Conservation (phyloP, 2,329 filamentous ascomycete species). For the Curvularia sp. region DNA sequence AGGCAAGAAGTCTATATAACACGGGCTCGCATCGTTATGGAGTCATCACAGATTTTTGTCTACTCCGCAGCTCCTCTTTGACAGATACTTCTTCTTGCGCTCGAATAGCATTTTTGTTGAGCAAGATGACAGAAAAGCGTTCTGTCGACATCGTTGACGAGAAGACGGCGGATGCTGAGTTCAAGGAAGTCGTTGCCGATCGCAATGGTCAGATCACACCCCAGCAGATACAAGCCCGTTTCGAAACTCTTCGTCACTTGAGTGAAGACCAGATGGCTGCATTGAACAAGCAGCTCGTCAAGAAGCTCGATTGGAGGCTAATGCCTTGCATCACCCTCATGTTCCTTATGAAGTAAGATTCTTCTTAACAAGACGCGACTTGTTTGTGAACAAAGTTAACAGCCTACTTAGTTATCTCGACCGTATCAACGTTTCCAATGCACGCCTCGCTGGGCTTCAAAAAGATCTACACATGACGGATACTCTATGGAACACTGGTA, state of each 20-base stretch:
- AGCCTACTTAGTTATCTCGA: constrained; percentile 45
- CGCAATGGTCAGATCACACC: constrained; percentile 30
- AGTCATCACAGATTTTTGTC: neutral
- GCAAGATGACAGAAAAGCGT: constrained; percentile 22
- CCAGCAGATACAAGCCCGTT: constrained; percentile 38
- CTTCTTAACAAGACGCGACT: neutral
- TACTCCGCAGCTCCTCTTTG: neutral
- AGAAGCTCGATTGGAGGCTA: constrained; percentile 38
- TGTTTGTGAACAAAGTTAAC: neutral
- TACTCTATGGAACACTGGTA: constrained; percentile 51
- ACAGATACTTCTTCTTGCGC: neutral
- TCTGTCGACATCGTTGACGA: constrained; percentile 10
- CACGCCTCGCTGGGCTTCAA: constrained; percentile 50
- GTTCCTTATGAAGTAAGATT: constrained; percentile 40
- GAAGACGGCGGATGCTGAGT: constrained; percentile 25
- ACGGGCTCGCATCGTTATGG: neutral
- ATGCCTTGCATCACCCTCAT: constrained; percentile 43
- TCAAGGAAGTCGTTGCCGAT: constrained; percentile 24
- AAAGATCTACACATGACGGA: constrained; percentile 42
- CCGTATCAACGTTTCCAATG: constrained; percentile 51
- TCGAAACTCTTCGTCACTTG: constrained; percentile 34
- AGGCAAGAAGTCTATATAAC: constrained; percentile 6
- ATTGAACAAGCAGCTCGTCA: constrained; percentile 40
- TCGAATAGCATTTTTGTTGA: neutral
- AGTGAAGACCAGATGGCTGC: constrained; percentile 35